Conservation (phyloP, 2,329 filamentous ascomycete genomes). For the Daldinia sp. region DNA sequence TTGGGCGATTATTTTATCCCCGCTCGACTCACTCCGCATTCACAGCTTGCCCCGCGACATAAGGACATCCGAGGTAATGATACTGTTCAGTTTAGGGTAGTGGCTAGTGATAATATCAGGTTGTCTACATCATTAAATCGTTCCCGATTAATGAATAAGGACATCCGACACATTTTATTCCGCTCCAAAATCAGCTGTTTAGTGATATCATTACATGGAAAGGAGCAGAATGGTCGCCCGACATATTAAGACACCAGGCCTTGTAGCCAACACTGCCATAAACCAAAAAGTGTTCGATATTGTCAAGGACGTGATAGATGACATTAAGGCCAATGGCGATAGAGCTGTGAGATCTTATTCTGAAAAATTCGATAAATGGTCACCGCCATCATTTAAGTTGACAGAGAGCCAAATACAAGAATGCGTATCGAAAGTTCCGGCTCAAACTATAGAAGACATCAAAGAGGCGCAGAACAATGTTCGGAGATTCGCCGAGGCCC, state of each 20-base stretch:
- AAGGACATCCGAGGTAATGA: slow-evolving; percentile 33
- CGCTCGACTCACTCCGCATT: slow-evolving; percentile 30
- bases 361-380: slow-evolving; percentile 67
- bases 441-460: slow-evolving; percentile 57
- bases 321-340: slow-evolving; percentile 61
- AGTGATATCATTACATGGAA: not conserved
- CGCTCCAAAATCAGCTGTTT: not conserved
- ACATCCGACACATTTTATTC: not conserved
- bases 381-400: slow-evolving; percentile 61
- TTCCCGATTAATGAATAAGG: not conserved
- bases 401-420: slow-evolving; percentile 59
- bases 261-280: slow-evolving; percentile 43
- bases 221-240: slow-evolving; percentile 41
- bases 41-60: slow-evolving; percentile 18
- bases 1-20: slow-evolving; percentile 29
- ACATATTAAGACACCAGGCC: slow-evolving; percentile 42
- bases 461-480: slow-evolving; percentile 63
- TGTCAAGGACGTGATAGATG: slow-evolving; percentile 61
- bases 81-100: slow-evolving; percentile 7
- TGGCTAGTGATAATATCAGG: not conserved
- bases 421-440: slow-evolving; percentile 58
- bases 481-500: slow-evolving; percentile 61
- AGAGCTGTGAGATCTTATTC: slow-evolving; percentile 62
- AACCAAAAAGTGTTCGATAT: slow-evolving; percentile 54
- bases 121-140: not conserved